Base-by-base conservation (phyloP, 2,329 filamentous ascomycete genomes). In the Parascedosporium putredinis region DNA sequence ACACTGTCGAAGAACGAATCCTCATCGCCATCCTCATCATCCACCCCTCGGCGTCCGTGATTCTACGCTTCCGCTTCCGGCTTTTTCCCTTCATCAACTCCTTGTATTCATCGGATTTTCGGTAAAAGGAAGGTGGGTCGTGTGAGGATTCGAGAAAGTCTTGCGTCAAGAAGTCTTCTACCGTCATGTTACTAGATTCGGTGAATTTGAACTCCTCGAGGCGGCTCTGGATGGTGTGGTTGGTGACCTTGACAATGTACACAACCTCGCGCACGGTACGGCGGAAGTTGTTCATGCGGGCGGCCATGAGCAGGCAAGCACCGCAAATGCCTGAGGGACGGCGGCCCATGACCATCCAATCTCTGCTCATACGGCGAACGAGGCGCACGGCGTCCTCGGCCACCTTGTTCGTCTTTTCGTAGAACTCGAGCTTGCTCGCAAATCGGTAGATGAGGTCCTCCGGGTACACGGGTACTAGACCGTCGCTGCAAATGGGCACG, bases 211-310 rank as follows among this genome's bases (percentile, higher is more conserved):
- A 98, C 62, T 98, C 93, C 56, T 90, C 83, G 8, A 98, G 71
- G 54, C 93, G 88, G 62, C 91, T 88, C 60, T 89, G 86, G 53
- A 98, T 88, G 6, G 93, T 98, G 53, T 88, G 79, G 56, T 94
- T 94, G 38, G 90, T 94, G 47, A 97, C 90, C 63, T 96, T 97
- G 63, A 96, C 91, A 33, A 96, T 87, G 63, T 95, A 97, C n/a
- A 97, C 91, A 7, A 98, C 86, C 66, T 98, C 93, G 25, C 89
- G 81, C 10, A 95, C 82, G 0, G 89, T 95, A 16, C 93, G 83
- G 42, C 91, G 85, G 62, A 94, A 98, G 66, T 97, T 97, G 75
- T 96, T 95, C 85, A 97, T 97, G 48, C 93, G 86, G 7, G 93
- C 91, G 5, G 93, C 93, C 64, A 98, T 84, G 53, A 98, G 86